A percentile compares a stretch with the other conserved stretches of the same genome.
Conservation (phyloP, 495 filamentous ascomycete species). For the Penicillium alfredii region DNA sequence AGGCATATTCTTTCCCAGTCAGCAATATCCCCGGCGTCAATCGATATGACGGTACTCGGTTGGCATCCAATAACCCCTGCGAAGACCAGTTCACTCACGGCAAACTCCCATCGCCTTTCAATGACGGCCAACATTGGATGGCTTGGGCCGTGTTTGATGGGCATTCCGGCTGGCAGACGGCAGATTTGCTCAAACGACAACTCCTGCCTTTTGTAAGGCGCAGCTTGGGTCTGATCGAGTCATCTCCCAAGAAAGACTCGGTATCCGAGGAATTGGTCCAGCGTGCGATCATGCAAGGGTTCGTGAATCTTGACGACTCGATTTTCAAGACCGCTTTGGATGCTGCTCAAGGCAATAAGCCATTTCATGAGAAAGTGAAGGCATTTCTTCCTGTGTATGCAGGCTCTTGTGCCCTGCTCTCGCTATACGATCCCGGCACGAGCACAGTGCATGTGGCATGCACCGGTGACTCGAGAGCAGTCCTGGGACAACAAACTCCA, state of each 20-base stretch:
- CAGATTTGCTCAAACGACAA: slow-evolving; percentile 32
- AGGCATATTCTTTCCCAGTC: slow-evolving; percentile 27
- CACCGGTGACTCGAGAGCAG: slow-evolving; percentile 54
- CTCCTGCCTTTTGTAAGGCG: slow-evolving; percentile 38
- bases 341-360: slow-evolving; percentile 14
- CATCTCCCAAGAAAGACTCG: slow-evolving; percentile 4
- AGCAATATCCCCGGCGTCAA: slow-evolving; percentile 23
- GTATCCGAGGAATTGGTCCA: slow-evolving; percentile 28
- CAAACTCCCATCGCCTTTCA: slow-evolving; percentile 33
- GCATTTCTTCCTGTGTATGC: slow-evolving; percentile 41
- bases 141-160: slow-evolving; percentile 48
- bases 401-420: slow-evolving; percentile 56
- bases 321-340: slow-evolving; percentile 40
- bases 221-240: slow-evolving; percentile 22
- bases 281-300: slow-evolving; percentile 40
- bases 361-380: slow-evolving; percentile 27
- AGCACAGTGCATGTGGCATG: slow-evolving; percentile 52
- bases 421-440: slow-evolving; percentile 46
- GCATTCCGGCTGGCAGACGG: slow-evolving; percentile 43
- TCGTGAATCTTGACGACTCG: slow-evolving; percentile 44
- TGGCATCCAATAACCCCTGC: slow-evolving; percentile 41
- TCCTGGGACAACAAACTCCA: slow-evolving; percentile 46
- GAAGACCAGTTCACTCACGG: slow-evolving; percentile 47
- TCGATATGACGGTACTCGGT: slow-evolving; percentile 41
- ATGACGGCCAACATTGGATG: slow-evolving; percentile 37